Percentiles rank a stretch among this genome's conserved stretches.
Evolutionary conservation across 148 eudicot genomes (phyloP).

Genomic region (Fagopyrum tataricum): DNA sequence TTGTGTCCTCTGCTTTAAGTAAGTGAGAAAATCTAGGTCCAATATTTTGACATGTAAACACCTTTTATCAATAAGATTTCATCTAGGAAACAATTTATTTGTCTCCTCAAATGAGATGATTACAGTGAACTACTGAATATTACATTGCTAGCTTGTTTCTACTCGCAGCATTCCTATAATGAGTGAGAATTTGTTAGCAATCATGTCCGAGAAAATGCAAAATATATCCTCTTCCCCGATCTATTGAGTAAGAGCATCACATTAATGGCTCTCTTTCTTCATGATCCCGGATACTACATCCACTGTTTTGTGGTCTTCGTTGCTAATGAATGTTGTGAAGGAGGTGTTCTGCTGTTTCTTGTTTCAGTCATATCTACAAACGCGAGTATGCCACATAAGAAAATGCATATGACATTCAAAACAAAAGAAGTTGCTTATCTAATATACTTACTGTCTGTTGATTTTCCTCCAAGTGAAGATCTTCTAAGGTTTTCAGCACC

Average conservation of each 20-base stretch:
- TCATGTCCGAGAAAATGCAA: background rate
- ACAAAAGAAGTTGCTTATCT: background rate
- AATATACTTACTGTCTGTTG: slow-evolving; percentile 43
- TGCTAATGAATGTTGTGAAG: slow-evolving; percentile 40
- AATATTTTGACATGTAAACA: background rate
- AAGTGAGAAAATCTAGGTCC: background rate
- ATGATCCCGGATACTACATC: slow-evolving; percentile 22
- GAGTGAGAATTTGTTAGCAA: background rate
- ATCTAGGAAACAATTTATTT: background rate
- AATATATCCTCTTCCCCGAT: background rate
- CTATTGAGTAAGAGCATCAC: background rate
- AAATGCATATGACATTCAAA: background rate
- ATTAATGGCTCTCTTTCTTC: background rate
- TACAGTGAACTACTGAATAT: slow-evolving; percentile 2
- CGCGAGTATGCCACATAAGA: slow-evolving; percentile 1
- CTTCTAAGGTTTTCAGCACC: slow-evolving; percentile 29
- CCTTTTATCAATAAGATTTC: background rate
- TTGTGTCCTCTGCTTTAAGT: background rate
- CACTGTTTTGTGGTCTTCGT: slow-evolving; percentile 27
- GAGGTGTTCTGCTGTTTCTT: slow-evolving; percentile 58
- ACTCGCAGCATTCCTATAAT: slow-evolving; percentile 5
- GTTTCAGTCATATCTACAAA: slow-evolving; percentile 31
- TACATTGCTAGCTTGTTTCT: background rate
- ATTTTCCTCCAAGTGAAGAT: slow-evolving; percentile 66
- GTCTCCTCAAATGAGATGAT: background rate